These are phyloP conservation scores for Colletotrichum liriopes DNA, from an alignment of 2,329 filamentous ascomycete species.

Conservation along the genomic window DNA sequence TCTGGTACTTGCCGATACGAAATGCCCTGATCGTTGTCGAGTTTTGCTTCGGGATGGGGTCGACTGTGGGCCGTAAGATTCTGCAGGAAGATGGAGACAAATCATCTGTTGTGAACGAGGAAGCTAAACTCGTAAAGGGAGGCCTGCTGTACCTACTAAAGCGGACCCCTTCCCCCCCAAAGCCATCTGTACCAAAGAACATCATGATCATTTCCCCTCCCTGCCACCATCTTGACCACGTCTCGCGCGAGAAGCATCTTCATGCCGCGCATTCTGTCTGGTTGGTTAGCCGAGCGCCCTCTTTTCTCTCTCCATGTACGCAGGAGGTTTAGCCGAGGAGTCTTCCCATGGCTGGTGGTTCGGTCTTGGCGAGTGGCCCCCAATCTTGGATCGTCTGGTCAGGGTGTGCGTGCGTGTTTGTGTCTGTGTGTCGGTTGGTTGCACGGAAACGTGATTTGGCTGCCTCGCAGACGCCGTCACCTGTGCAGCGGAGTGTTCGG, in stretches of 20 bases:
- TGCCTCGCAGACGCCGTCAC: not conserved
- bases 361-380: not conserved
- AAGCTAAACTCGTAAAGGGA: not conserved
- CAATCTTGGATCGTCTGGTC: not conserved
- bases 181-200: not conserved
- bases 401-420: not conserved
- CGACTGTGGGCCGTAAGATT: constrained; percentile 12
- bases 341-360: not conserved
- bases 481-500: not conserved
- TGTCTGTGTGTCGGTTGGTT: not conserved
- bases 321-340: not conserved
- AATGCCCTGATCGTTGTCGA: not conserved
- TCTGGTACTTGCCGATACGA: not conserved
- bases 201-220: not conserved
- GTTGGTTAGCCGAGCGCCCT: not conserved
- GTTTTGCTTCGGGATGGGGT: too few species aligned
- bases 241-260: not conserved
- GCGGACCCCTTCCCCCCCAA: not conserved
- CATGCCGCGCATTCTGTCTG: not conserved
- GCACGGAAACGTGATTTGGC: not conserved
- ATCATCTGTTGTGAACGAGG: not conserved
- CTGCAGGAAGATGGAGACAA: constrained; percentile 22
- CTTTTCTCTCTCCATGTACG: not conserved
- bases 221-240: not conserved
- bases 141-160: not conserved